Evolutionary conservation across 1,284 basidiomycete species (phyloP), one percentile per base, ranked within the genome.

Genomic region (Heterobasidion parviporum): DNA sequence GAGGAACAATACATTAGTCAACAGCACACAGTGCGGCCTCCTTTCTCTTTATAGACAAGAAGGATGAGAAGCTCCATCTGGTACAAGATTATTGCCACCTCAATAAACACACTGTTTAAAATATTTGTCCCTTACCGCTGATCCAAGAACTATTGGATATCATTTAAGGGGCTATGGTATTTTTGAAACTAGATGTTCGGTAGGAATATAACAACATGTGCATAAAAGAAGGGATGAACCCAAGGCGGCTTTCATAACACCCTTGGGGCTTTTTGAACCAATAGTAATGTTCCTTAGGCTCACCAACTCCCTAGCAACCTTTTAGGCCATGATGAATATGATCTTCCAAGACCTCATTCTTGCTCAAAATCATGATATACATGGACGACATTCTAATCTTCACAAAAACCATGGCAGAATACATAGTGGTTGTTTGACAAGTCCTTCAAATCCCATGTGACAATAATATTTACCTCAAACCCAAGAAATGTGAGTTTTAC

Each of bases 11-110:
- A 3, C 10, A 36, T 2, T 1, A 1, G 12, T 51, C 54, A 12
- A 50, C 52, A 20, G 44, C 41, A 7, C 50, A 49, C 4, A 45
- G 34, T 6, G 18, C 55, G 35, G n/a, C 36, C 12, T 38, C 49
- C 0, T 47, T 56, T 44, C 52, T 56, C 50, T 56, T 52, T n/a
- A 36, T 52, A 8, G 46, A 52, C 9, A 56, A 56, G 32, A 52
- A 52, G 12, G 38, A 52, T 48, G 43, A 50, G 7, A 46, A 32
- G 10, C 50, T 51, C 15, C 34, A 41, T 8, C 55, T 50, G 6
- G 55, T 56, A 18, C 50, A 52, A 26, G 41, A 56, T 26, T 56
- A 56, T 33, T 12, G 34, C 5, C 1, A 12, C 6, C 41, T 56
- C 8, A 56, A 56, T 33, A 38, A 51, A 32, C 12, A 16, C n/a